These are phyloP conservation scores for Kluyveromyces sp. DNA, from an alignment of 1,139 yeast species.

Conservation along the genomic window DNA sequence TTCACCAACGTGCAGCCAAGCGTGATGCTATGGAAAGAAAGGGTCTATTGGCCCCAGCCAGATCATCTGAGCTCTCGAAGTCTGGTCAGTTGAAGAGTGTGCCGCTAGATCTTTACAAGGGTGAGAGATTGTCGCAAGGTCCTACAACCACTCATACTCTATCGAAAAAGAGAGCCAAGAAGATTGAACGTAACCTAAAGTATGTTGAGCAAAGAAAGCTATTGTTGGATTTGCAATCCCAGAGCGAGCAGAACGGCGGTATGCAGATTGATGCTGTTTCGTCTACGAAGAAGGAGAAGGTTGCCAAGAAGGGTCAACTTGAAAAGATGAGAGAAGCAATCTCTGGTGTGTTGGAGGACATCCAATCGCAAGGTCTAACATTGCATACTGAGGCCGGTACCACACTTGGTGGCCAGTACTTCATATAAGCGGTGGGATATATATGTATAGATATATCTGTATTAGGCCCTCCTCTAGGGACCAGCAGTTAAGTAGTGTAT, in stretches of 20 bases:
- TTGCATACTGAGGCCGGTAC: slow-evolving; percentile 64
- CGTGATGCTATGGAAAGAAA: slow-evolving; percentile 47
- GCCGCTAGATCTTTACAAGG: slow-evolving; percentile 57
- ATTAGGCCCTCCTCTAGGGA: neutral
- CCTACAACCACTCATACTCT: slow-evolving; percentile 51
- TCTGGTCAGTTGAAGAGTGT: slow-evolving; percentile 45
- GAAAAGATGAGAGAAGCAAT: slow-evolving; percentile 56
- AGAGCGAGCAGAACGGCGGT: slow-evolving; percentile 34
- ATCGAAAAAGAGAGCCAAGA: slow-evolving; percentile 75
- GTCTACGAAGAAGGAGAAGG: slow-evolving; percentile 23
- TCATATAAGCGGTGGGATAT: slow-evolving; percentile 12
- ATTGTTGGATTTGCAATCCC: slow-evolving; percentile 41
- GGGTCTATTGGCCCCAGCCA: slow-evolving; percentile 35
- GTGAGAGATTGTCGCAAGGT: slow-evolving; percentile 32
- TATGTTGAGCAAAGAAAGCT: slow-evolving; percentile 54
- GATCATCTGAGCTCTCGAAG: slow-evolving; percentile 41
- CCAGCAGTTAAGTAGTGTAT: no score
- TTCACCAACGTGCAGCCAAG: slow-evolving; percentile 46
- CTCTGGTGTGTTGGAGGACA: slow-evolving; percentile 60
- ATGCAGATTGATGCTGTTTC: slow-evolving; percentile 40
- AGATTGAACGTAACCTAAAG: slow-evolving; percentile 71
- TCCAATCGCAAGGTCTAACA: slow-evolving; percentile 37
- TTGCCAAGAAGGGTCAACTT: slow-evolving; percentile 32
- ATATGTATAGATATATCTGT: neutral
- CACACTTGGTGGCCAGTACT: slow-evolving; percentile 64